phyloP scores from a whole-genome alignment of 129 eudicot species.

The Helichrysum umbraculigerum region DNA sequence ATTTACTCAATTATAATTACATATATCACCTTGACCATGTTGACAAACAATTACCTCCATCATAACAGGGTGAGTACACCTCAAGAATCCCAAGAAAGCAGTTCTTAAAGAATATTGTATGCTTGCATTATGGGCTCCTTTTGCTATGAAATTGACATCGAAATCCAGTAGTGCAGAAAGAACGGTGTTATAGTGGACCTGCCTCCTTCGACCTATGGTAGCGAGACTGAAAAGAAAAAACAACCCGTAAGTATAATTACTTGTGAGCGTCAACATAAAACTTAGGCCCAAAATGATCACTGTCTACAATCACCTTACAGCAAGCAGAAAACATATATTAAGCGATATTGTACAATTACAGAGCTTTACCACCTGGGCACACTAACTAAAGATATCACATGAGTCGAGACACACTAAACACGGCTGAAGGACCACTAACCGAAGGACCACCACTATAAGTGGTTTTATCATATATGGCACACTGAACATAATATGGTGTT shows the following conservation, averaged over 20 bases:
- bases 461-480: background rate
- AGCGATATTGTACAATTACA: background rate
- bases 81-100: slow-evolving; percentile 84
- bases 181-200: slow-evolving; percentile 48
- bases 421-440: background rate
- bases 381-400: slow-evolving; percentile 6
- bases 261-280: background rate
- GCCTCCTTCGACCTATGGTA: slow-evolving; percentile 78
- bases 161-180: slow-evolving; percentile 72
- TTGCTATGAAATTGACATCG: slow-evolving; percentile 47
- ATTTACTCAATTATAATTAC: background rate
- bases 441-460: background rate
- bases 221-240: slow-evolving; percentile 64
- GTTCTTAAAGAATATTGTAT: slow-evolving; percentile 80
- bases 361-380: slow-evolving; percentile 6
- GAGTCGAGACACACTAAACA: background rate
- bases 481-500: background rate
- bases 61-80: slow-evolving; percentile 70
- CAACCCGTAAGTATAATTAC: slow-evolving; percentile 1
- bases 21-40: slow-evolving; percentile 5
- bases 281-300: background rate
- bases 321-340: background rate
- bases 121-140: slow-evolving; percentile 71
- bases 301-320: slow-evolving; percentile 7
- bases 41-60: slow-evolving; percentile 63